These are phyloP conservation scores for Neophaeococcomyces mojaviensis DNA, from an alignment of 2,329 filamentous ascomycete genomes.

Conservation along the genomic window DNA sequence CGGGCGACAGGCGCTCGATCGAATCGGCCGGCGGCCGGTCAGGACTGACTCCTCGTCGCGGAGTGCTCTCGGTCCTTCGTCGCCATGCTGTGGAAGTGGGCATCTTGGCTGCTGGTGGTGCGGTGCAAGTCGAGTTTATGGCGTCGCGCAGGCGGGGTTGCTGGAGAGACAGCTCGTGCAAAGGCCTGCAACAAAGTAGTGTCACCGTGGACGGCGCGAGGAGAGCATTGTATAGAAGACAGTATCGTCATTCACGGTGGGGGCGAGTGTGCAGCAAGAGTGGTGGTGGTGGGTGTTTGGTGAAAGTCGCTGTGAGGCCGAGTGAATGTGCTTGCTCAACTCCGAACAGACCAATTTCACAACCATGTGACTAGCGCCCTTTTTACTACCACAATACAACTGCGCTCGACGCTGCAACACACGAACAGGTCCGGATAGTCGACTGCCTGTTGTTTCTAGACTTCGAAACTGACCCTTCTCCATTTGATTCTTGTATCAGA, in stretches of 20 bases:
- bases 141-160: slow-evolving; percentile 18
- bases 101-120: slow-evolving; percentile 12
- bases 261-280: not conserved
- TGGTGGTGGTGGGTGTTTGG: not conserved
- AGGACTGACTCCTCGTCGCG: slow-evolving; percentile 14
- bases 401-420: too few species aligned
- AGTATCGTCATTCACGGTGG: not conserved
- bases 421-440: too few species aligned
- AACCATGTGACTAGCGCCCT: too few species aligned
- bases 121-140: not conserved
- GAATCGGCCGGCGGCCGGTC: slow-evolving; percentile 13
- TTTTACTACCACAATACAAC: too few species aligned
- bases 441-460: too few species aligned
- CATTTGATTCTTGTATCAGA: too few species aligned
- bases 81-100: slow-evolving; percentile 22
- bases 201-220: slow-evolving; percentile 1
- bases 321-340: too few species aligned
- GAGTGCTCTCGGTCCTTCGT: slow-evolving; percentile 9
- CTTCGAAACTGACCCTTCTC: too few species aligned
- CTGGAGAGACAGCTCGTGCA: slow-evolving; percentile 4
- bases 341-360: too few species aligned
- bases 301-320: too few species aligned
- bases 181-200: not conserved
- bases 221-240: not conserved
- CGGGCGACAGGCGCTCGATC: slow-evolving; percentile 22